Conservation (phyloP, 176 grass and related monocot genomes). For the Urochloa ruziziensis region DNA sequence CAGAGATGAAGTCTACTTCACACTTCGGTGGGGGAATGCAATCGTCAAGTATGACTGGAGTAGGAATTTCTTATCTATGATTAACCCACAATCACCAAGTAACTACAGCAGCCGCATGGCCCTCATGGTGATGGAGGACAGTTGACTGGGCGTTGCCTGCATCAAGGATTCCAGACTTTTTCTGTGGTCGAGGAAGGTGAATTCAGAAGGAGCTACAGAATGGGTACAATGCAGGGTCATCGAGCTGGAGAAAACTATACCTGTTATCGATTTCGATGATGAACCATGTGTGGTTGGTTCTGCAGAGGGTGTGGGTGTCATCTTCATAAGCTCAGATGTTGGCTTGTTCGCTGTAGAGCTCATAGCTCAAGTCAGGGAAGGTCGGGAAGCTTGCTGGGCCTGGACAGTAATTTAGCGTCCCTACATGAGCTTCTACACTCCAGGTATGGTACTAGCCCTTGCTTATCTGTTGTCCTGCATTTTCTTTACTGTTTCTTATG, state of each 20-base stretch:
- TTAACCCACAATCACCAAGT: not conserved
- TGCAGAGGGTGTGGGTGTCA: not conserved
- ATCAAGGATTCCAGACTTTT: not conserved
- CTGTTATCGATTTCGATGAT: no score
- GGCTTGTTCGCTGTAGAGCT: not conserved
- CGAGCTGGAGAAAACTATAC: not conserved
- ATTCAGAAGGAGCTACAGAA: not conserved
- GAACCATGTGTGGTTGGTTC: not conserved
- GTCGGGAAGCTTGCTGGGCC: not conserved
- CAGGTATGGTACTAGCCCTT: not conserved
- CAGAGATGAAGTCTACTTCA: not conserved
- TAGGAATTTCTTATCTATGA: not conserved
- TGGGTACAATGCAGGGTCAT: not conserved
- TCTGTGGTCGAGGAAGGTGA: not conserved
- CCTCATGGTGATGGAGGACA: not conserved
- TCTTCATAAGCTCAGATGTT: not conserved
- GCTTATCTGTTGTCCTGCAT: not conserved
- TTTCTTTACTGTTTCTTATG: not conserved
- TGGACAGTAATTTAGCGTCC: not conserved
- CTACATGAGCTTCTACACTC: not conserved
- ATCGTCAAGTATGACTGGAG: not conserved
- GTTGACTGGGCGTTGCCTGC: not conserved
- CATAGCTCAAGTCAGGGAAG: not conserved
- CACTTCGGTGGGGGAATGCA: not conserved
- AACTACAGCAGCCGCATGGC: not conserved